phyloP scores from a whole-genome alignment of 2,329 filamentous ascomycete genomes.

The Aspergillus alliaceus region DNA sequence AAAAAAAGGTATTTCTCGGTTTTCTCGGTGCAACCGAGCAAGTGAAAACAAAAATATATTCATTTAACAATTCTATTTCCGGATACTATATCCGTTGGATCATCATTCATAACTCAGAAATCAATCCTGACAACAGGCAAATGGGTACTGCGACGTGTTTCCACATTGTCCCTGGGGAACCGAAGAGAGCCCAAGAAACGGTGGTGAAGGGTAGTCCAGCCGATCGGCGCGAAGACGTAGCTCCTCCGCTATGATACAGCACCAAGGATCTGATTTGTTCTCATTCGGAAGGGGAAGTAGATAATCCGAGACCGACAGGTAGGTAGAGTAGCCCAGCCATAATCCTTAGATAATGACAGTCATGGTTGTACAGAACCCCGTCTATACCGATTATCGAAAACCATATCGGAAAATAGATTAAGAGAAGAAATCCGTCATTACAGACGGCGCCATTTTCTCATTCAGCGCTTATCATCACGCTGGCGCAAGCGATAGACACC shows the following conservation, averaged over 20 bases:
- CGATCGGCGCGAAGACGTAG: neutral
- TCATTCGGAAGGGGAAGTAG: neutral
- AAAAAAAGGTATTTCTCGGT: no score
- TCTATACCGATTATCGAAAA: neutral
- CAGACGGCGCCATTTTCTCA: neutral
- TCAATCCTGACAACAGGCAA: neutral
- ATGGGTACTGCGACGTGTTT: neutral
- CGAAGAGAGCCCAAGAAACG: neutral
- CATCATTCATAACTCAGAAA: neutral
- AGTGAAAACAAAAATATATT: neutral
- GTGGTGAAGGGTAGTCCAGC: neutral
- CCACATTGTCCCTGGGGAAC: neutral
- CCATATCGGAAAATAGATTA: no score
- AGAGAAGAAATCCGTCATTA: neutral
- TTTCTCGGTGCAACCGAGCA: neutral
- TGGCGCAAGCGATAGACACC: slow-evolving; percentile 38
- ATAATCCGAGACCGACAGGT: neutral
- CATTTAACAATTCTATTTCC: neutral
- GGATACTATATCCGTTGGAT: neutral
- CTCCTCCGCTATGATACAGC: neutral
- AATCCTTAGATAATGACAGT: neutral
- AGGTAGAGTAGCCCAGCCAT: neutral
- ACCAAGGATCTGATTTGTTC: neutral
- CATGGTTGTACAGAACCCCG: neutral
- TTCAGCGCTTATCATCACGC: slow-evolving; percentile 29